Conservation (phyloP, 2,329 filamentous ascomycete genomes). For the Neonectria hederae region DNA sequence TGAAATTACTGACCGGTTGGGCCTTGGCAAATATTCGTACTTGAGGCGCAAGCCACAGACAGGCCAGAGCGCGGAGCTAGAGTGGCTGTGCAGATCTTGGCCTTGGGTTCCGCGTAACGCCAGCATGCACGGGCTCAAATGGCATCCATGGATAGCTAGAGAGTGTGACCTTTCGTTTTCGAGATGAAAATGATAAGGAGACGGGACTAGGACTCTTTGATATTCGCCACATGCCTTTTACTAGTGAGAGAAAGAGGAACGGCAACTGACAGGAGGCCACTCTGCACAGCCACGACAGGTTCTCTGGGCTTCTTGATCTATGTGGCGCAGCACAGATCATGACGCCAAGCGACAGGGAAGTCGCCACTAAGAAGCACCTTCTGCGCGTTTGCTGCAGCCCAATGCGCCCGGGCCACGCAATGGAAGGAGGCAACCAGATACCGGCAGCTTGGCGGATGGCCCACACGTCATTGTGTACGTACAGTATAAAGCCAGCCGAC, state of each 20-base stretch:
- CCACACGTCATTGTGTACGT: constrained; percentile 12
- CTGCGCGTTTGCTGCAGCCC: constrained; percentile 2
- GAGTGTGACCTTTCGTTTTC: not conserved
- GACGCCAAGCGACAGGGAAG: constrained; percentile 18
- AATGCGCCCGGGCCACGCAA: constrained; percentile 18
- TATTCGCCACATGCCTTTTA: not conserved
- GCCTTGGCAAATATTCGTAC: not conserved
- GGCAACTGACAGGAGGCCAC: not conserved
- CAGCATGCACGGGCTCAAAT: not conserved
- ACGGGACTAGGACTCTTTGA: not conserved
- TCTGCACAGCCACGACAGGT: not conserved
- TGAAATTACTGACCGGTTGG: not conserved
- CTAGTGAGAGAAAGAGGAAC: not conserved
- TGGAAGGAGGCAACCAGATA: constrained; percentile 22
- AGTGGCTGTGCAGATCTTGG: constrained; percentile 15
- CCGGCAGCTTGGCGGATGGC: constrained; percentile 6
- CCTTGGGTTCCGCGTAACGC: not conserved
- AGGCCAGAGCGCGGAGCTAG: not conserved
- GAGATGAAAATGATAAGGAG: not conserved
- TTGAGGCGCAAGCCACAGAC: constrained; percentile 8
- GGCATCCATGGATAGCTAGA: not conserved
- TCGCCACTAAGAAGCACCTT: constrained; percentile 4
- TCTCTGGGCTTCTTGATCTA: not conserved
- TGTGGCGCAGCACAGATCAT: constrained; percentile 8
- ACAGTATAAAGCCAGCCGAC: constrained; percentile 14